Evolutionary conservation across 345 rosid species (phyloP).

Genomic region (Populus davidiana): DNA sequence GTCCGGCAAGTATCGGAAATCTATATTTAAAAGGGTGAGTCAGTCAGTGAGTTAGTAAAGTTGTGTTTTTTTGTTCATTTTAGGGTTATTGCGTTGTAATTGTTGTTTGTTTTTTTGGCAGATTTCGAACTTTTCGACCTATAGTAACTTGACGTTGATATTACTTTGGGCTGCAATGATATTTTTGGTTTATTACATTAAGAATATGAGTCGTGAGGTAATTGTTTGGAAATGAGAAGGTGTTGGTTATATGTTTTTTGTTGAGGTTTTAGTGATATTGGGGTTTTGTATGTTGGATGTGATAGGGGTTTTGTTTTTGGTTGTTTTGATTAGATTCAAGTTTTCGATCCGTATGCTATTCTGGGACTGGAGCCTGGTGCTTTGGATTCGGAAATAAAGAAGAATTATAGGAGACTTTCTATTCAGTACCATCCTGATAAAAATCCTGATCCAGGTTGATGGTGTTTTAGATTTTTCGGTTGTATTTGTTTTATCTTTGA

Average conservation of each 20-base stretch:
- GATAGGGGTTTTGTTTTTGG: not conserved
- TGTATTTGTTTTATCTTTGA: constrained; percentile 4
- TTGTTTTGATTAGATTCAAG: constrained; percentile 53
- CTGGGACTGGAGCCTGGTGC: constrained; percentile 83
- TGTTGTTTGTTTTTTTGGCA: constrained; percentile 29
- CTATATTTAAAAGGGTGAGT: constrained; percentile 73
- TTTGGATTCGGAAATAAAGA: constrained; percentile 78
- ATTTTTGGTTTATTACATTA: constrained; percentile 82
- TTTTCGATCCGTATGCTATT: constrained; percentile 85
- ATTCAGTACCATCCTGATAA: constrained; percentile 96
- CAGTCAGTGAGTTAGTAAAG: not conserved
- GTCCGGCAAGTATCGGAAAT: constrained; percentile 82
- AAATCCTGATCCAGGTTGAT: constrained; percentile 98
- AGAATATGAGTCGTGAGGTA: constrained; percentile 85
- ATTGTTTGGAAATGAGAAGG: constrained; percentile 9
- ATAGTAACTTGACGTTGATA: constrained; percentile 80
- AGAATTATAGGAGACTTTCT: constrained; percentile 87
- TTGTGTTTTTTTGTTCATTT: not conserved
- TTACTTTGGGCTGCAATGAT: constrained; percentile 86
- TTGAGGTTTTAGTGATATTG: not conserved
- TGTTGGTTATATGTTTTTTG: not conserved
- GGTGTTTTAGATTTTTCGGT: constrained; percentile 23
- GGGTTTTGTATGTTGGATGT: not conserved
- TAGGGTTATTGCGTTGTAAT: not conserved
- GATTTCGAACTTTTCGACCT: constrained; percentile 92